Percentiles rank a stretch among this genome's conserved stretches.
These are phyloP conservation scores for Verbena officinalis DNA, from an alignment of 257 asterid genomes.

Conservation along the genomic window DNA sequence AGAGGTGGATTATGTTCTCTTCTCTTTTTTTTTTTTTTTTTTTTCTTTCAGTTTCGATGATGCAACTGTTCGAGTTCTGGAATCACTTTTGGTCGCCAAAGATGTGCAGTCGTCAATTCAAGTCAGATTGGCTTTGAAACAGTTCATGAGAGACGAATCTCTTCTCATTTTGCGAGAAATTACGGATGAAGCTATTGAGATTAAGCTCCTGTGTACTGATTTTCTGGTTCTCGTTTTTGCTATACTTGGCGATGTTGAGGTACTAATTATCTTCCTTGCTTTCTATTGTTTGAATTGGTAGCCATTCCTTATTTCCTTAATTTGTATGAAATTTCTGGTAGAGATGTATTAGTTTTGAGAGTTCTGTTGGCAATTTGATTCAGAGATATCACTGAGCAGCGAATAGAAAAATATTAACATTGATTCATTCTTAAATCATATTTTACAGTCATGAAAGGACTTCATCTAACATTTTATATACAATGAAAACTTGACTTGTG, in stretches of 20 bases:
- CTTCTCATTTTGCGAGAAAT: conserved; percentile 60
- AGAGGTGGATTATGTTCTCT: conserved; percentile 2
- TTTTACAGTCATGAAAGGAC: background rate
- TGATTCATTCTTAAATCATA: background rate
- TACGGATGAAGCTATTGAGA: conserved; percentile 46
- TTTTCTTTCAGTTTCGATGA: conserved; percentile 79
- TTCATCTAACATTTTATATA: background rate
- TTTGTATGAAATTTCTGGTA: background rate
- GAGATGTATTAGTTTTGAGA: background rate
- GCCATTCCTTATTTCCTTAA: background rate
- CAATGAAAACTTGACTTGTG: background rate
- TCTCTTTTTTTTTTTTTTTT: conserved; percentile 28
- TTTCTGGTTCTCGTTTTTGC: conserved; percentile 70
- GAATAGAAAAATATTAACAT: background rate
- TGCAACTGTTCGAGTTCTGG: conserved; percentile 61
- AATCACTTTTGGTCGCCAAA: conserved; percentile 52
- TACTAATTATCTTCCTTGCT: conserved; percentile 26
- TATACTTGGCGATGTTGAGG: conserved; percentile 79
- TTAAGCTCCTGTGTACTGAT: conserved; percentile 66
- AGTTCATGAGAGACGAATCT: conserved; percentile 66
- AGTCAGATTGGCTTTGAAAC: conserved; percentile 48
- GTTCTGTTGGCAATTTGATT: background rate
- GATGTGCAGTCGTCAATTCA: conserved; percentile 51
- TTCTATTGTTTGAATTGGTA: background rate
- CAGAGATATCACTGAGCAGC: background rate